These are phyloP conservation scores for Nephelium lappaceum DNA, from an alignment of 345 rosid genomes.

Conservation along the genomic window DNA sequence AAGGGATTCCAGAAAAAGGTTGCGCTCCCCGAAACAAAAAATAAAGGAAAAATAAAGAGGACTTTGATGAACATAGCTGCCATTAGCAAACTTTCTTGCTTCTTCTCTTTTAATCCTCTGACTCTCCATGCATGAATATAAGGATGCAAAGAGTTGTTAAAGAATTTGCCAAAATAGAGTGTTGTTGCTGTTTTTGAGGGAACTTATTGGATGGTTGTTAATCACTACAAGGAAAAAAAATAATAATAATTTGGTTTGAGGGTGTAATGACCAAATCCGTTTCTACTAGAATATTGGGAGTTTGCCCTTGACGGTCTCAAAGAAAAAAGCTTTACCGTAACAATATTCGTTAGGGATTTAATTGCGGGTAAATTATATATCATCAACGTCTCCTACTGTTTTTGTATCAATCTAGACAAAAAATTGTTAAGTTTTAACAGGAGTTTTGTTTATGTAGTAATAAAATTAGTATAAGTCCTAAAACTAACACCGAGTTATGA, in stretches of 20 bases:
- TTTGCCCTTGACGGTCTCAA: not conserved
- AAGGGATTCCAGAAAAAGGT: not conserved
- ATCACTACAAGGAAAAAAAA: too few species aligned
- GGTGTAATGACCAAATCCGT: not conserved
- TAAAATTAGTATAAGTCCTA: too few species aligned
- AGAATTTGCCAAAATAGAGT: conserved; percentile 12
- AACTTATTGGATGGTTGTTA: not conserved
- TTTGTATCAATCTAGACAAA: not conserved
- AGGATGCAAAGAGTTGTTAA: not conserved
- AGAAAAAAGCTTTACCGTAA: not conserved
- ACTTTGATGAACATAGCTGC: too few species aligned
- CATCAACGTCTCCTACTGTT: not conserved
- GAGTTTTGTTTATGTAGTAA: too few species aligned
- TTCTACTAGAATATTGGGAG: not conserved
- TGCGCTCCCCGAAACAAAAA: too few species aligned
- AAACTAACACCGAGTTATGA: too few species aligned
- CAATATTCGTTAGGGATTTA: not conserved
- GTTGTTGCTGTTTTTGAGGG: conserved; percentile 14
- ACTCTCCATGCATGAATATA: not conserved
- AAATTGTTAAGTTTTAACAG: too few species aligned
- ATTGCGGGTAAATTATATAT: too few species aligned
- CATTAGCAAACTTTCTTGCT: not conserved
- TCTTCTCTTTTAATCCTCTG: not conserved
- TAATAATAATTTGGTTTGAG: too few species aligned
- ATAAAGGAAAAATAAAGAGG: too few species aligned